These are phyloP conservation scores for Termitomyces sp. DNA, from an alignment of 768 basidiomycete genomes.

Conservation along the genomic window DNA sequence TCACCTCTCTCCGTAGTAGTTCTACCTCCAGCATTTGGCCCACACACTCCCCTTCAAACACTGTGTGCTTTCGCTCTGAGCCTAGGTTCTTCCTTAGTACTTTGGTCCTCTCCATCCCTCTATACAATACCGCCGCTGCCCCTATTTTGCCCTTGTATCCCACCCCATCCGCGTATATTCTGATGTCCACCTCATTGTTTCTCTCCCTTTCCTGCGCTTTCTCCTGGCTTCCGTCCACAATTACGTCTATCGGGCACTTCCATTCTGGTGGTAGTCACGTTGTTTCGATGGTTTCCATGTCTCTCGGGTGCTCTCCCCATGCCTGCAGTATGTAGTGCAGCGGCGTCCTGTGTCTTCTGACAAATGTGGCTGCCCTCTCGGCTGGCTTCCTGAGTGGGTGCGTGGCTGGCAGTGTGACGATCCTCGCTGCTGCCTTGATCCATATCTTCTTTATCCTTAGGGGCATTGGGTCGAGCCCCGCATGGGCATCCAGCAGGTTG, in stretches of 20 bases:
- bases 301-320: too few relatives aligned
- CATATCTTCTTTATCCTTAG: too few relatives aligned
- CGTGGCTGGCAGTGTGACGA: too few relatives aligned
- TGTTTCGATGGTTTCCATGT: background rate
- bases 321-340: too few relatives aligned
- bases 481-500: too few relatives aligned
- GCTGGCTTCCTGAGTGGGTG: too few relatives aligned
- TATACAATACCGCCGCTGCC: slow-evolving; percentile 20
- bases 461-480: too few relatives aligned
- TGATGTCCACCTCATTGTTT: too few relatives aligned
- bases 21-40: slow-evolving; percentile 18
- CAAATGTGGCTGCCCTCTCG: too few relatives aligned
- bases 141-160: slow-evolving; percentile 21
- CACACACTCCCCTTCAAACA: background rate
- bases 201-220: background rate
- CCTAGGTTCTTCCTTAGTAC: slow-evolving; percentile 18
- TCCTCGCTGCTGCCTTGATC: too few relatives aligned
- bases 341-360: too few relatives aligned
- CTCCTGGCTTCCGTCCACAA: background rate
- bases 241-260: background rate
- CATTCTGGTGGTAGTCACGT: background rate
- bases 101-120: background rate
- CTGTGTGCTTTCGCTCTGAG: slow-evolving; percentile 10
- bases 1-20: slow-evolving; percentile 13
- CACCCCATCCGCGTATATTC: slow-evolving; percentile 12